phyloP scores from a whole-genome alignment of 2,329 filamentous ascomycete genomes.

The Arthrobotrys iridis region DNA sequence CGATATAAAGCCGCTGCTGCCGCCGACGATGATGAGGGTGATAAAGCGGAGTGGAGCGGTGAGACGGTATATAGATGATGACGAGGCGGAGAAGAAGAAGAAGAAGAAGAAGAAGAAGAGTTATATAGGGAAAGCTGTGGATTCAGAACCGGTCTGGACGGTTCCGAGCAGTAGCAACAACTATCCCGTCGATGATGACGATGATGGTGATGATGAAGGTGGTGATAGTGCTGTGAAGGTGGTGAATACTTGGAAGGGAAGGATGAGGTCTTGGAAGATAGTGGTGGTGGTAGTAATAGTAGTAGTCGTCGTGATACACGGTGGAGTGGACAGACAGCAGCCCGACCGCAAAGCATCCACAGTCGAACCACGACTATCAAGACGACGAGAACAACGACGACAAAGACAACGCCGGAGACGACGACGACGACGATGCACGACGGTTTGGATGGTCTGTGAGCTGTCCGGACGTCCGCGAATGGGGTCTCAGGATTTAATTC shows the following conservation, averaged over 20 bases:
- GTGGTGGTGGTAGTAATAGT: neutral
- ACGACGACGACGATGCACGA: too few species aligned
- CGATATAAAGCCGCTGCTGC: neutral
- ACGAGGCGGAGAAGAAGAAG: neutral
- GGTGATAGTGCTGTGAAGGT: neutral
- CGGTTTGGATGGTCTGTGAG: too few species aligned
- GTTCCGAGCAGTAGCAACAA: neutral
- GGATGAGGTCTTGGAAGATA: neutral
- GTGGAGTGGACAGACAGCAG: too few species aligned
- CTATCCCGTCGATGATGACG: neutral
- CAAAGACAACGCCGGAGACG: too few species aligned
- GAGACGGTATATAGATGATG: conserved; percentile 20
- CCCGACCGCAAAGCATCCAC: too few species aligned
- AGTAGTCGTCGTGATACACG: neutral
- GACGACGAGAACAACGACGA: too few species aligned
- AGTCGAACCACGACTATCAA: too few species aligned
- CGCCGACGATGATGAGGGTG: neutral
- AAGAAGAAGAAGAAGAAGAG: conserved; percentile 3
- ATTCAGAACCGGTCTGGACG: neutral
- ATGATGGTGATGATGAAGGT: neutral
- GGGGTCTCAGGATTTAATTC: too few species aligned
- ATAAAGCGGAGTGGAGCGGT: neutral
- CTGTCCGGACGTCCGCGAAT: too few species aligned
- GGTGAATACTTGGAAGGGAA: neutral
- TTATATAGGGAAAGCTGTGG: neutral